These are phyloP conservation scores for Euptelea pleiosperma DNA, from an alignment of 164 flowering plant species.

Conservation along the genomic window DNA sequence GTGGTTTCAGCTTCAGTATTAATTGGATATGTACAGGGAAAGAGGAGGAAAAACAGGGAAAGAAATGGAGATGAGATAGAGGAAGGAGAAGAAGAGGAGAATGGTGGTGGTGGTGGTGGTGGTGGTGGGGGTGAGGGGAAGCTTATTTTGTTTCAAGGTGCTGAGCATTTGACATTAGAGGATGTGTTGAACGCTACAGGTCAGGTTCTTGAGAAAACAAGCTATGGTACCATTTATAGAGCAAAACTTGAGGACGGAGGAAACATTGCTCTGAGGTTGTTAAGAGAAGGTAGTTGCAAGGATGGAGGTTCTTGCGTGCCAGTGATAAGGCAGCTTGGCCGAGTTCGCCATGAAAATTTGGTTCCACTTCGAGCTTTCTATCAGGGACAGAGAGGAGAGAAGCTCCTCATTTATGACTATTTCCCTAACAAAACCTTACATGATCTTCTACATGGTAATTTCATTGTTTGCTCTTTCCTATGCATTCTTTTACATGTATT, in stretches of 20 bases:
- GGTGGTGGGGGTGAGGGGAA: slow-evolving; percentile 65
- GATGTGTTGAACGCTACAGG: slow-evolving; percentile 98
- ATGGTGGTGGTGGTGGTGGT: slow-evolving; percentile 24
- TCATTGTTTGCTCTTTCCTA: neutral
- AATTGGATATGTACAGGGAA: slow-evolving; percentile 82
- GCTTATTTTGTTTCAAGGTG: slow-evolving; percentile 83
- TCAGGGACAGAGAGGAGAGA: slow-evolving; percentile 98
- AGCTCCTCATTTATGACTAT: slow-evolving; percentile 92
- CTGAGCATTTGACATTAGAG: slow-evolving; percentile 88
- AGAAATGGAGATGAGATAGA: slow-evolving; percentile 56
- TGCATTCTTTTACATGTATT: neutral
- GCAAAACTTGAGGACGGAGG: slow-evolving; percentile 97
- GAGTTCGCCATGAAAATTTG: slow-evolving; percentile 84
- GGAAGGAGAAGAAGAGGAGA: slow-evolving; percentile 59
- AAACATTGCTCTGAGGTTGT: slow-evolving; percentile 76
- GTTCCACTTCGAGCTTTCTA: slow-evolving; percentile 92
- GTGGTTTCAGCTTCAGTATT: slow-evolving; percentile 78
- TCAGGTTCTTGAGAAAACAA: slow-evolving; percentile 96
- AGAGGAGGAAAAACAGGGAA: slow-evolving; percentile 50
- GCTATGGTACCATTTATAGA: slow-evolving; percentile 91
- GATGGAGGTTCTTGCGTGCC: slow-evolving; percentile 71
- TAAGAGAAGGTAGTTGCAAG: slow-evolving; percentile 95
- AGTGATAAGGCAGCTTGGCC: slow-evolving; percentile 78
- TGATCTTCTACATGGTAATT: slow-evolving; percentile 83
- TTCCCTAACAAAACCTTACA: slow-evolving; percentile 67